Evolutionary conservation across 441 rosid species (phyloP), one percentile per base, ranked within the genome.

Genomic region (Biscutella laevigata): DNA sequence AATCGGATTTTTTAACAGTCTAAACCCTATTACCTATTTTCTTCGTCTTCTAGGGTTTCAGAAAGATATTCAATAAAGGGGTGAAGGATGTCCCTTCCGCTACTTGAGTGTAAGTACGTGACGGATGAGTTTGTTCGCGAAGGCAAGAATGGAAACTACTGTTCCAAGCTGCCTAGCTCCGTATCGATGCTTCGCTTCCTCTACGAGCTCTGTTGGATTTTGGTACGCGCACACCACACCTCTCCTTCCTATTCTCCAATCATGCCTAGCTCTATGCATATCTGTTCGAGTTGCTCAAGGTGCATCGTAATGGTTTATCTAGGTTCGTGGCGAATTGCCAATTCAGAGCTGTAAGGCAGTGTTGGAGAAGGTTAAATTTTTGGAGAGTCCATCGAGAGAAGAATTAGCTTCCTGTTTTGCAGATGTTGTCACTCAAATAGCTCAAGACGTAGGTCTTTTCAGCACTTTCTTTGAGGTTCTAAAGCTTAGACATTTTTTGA

Each of bases 291-390:
- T 59, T 59, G 25, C 37, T 64, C 57, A 59, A 61, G 71, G 7
- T 47, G 53, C 62, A 12, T 60, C 62, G 41, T 53, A 16, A 47
- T 61, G 57, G 59, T 61, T 25, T 25, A 4, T 25, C 7, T 53
- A 94, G 99, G 95, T 90, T 53, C 82, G 95, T 34, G 98, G 96
- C 16, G 99, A 90, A 46, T 67, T 94, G 75, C 88, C 90, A 50
- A 71, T 83, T 62, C 94, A 79, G 73, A 90, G 88, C 77, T 83
- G 95, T 61, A 90, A 74, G 73, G 61, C 67, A 16, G 84, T 78
- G 8, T 59, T 94, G 82, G 95, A 88, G 4, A 73, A 70, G 15
- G 87, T 78, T 52, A 79, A 74, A 8, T 90, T 82, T 66, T 57
- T 54, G 32, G 94, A 82, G 15, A 64, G 61, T 25, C 80, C 77